Percentiles rank a stretch among this genome's conserved stretches.
Evolutionary conservation across 495 filamentous ascomycete genomes (phyloP).

Genomic region (Cercophora sp.): DNA sequence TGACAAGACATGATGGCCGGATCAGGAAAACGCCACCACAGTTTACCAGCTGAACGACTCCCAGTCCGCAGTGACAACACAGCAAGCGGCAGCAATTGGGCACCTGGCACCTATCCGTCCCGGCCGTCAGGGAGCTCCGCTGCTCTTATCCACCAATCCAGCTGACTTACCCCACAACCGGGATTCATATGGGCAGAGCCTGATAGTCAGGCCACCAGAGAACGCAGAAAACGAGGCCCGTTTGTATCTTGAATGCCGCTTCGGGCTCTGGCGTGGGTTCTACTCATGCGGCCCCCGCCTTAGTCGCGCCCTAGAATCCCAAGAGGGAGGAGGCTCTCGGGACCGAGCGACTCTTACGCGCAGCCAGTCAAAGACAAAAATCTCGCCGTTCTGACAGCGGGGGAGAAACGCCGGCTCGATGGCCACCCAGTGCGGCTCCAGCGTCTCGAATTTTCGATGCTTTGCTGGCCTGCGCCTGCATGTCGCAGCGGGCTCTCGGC

Average conservation of each 20-base stretch:
- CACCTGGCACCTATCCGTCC: not conserved
- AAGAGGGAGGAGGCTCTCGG: constrained; percentile 3
- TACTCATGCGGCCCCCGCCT: not conserved
- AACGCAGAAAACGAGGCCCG: not conserved
- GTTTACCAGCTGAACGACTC: not conserved
- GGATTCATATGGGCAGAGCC: no score
- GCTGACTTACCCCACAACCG: not conserved
- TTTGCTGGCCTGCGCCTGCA: not conserved
- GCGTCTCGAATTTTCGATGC: not conserved
- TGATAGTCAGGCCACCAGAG: not conserved
- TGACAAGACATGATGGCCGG: not conserved
- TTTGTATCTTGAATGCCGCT: not conserved
- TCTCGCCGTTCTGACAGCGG: not conserved
- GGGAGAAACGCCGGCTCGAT: no score
- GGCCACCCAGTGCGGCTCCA: not conserved
- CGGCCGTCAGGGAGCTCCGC: not conserved
- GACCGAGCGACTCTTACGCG: not conserved
- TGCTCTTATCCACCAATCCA: constrained; percentile 8
- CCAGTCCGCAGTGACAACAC: not conserved
- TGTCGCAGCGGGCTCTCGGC: not conserved
- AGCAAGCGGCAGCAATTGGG: not conserved
- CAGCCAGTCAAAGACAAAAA: constrained; percentile 8
- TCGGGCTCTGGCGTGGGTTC: not conserved
- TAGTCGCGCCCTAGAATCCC: constrained; percentile 1
- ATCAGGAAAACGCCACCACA: not conserved